Base-by-base conservation (phyloP, 805 yeast species). In the Lachancea quebecensis region DNA sequence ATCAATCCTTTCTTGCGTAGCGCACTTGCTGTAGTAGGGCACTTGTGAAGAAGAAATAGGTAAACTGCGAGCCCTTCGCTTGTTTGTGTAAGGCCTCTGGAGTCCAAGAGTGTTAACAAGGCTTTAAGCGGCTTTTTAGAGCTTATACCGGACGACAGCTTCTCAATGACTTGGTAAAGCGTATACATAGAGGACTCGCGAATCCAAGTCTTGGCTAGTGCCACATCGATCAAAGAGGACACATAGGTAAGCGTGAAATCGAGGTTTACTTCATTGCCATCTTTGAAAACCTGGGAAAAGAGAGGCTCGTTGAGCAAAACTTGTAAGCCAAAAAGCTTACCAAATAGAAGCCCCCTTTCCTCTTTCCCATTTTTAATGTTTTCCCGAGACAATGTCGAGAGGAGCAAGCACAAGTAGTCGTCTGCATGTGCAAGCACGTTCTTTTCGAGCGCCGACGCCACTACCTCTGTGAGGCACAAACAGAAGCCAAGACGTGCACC, bases 401-500 rank as follows among this genome's bases (percentile, higher is more conserved):
- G 50, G 12, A 65, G 44, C 14, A 54, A 42, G n/a, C 48, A 41
- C 33, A 58, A 46, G 32, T 55, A 63, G 11, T 46, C 52, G 16
- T 55, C 54, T n/a, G 57, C 50, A 25, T 52, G 39, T 10, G 47
- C 41, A 5, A 33, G 12, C 3, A 53, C 41, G 7, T 50, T 54
- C 38, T 44, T 73, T 38, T 58, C 50, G 16, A 63, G 42, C 30
- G 69, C 54, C 60, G 68, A 31, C 66, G 66, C 61, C 53, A 71
- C 41, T 1, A 83, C 66, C 61, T 91, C 97, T 0, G 90, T 78
- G 37, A 91, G 66, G 38, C 96, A 91, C 74, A 87, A 77, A 2
- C 96, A 85, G 58, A 83, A 91, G 4, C 98, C 98, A 27, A 86
- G 66, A 46, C 97, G 71, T 1, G 96, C 93, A 39, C 88, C 74